These are phyloP conservation scores for Strobilomyces echinocephalus DNA, from an alignment of 768 basidiomycete species.

Conservation along the genomic window DNA sequence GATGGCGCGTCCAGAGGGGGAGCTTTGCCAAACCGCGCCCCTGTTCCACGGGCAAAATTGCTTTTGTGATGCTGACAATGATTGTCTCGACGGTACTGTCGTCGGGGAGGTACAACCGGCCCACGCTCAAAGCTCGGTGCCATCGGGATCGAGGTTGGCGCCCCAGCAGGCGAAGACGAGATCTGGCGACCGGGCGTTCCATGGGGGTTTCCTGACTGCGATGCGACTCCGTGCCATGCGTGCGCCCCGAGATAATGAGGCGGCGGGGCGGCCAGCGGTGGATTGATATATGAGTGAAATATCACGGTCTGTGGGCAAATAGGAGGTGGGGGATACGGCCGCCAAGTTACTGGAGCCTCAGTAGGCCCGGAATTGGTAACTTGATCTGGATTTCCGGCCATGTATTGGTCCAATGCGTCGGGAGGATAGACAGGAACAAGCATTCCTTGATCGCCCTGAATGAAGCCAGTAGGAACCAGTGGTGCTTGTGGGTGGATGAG, in stretches of 20 bases:
- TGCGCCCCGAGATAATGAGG: conserved; percentile 19
- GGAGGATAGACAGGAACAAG: conserved; percentile 66
- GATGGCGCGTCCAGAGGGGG: conserved; percentile 7
- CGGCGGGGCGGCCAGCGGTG: conserved; percentile 16
- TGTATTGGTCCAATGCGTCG: conserved; percentile 66
- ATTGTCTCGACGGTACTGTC: conserved; percentile 31
- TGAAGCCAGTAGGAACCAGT: conserved; percentile 60
- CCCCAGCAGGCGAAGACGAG: conserved; percentile 13
- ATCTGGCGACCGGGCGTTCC: conserved; percentile 13
- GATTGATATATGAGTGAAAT: conserved; percentile 27
- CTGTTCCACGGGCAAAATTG: conserved; percentile 16
- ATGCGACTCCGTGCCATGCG: conserved; percentile 22
- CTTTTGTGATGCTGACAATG: conserved; percentile 27
- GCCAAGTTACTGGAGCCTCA: conserved; percentile 31
- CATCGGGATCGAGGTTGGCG: conserved; percentile 10
- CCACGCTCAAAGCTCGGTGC: conserved; percentile 22
- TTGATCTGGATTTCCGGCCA: conserved; percentile 43
- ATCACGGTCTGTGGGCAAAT: conserved; percentile 30
- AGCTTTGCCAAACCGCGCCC: conserved; percentile 18
- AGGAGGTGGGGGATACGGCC: conserved; percentile 31
- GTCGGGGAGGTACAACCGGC: conserved; percentile 21
- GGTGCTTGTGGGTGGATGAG: conserved; percentile 43
- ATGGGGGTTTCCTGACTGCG: conserved; percentile 16
- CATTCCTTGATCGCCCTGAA: conserved; percentile 69
- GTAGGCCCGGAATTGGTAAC: conserved; percentile 19